Evolutionary conservation across 805 yeast genomes (phyloP), one percentile per base, ranked within the genome.

Genomic region (Nakazawaea pomicola): DNA sequence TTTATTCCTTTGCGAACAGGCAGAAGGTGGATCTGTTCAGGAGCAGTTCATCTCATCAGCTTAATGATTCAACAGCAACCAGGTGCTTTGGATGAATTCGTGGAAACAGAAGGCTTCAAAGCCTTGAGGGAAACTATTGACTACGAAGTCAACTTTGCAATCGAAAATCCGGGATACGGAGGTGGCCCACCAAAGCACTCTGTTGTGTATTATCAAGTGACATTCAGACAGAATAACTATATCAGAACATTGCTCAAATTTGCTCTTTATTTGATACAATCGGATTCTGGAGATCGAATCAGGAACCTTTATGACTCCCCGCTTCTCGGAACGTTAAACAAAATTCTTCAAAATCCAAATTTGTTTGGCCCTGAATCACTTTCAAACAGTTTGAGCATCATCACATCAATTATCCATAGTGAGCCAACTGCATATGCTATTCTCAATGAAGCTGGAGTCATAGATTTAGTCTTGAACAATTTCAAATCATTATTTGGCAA

Each of bases 341-440:
- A 64, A 42, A 72, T 90, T 2, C 51, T 90, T 14, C 52, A 56
- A 11, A 66, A 85, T 50, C 76, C 83, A 1, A 48, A 58, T 0
- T 58, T 74, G 0, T 86, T 88, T 64, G 96, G 96, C 0, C 75
- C 78, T 29, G 70, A 76, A 12, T 59, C 86, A 11, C 57, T 85
- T 11, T 67, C 85, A 0, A 66, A 75, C 17, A 72, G 85, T 0
- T 57, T 90, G 28, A 81, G 78, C 46, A 73, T 81, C 10, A 70
- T 88, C 16, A 73, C 82, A 30, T 72, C 73, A 10, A 85, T 88
- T 45, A 78, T 90, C 21, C 91, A 90, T 55, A 84, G 83, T 49
- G 97, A 91, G 52, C 96, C 97, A 7, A 88, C 96, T 0, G 86
- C 95, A 3, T 90, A 73, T 53, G 72, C 83, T 2, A 80, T 90